phyloP scores from a whole-genome alignment of 1,284 basidiomycete species.

The Ustilago tritici region DNA sequence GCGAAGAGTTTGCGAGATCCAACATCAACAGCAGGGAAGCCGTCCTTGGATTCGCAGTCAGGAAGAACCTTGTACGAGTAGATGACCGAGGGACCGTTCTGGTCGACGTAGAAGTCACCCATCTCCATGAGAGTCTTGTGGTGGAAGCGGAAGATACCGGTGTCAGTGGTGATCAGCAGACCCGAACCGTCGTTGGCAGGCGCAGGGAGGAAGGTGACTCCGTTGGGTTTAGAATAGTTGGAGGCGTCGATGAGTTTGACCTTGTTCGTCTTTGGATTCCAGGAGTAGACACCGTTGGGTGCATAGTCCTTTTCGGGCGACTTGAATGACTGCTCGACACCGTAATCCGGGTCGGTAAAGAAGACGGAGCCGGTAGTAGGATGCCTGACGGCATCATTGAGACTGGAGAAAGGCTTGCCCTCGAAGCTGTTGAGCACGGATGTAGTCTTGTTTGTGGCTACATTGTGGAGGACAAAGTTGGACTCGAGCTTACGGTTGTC shows the following conservation, averaged over 20 bases:
- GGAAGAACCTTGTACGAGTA: conserved; percentile 41
- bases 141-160: conserved; percentile 41
- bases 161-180: conserved; percentile 46
- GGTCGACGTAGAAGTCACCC: conserved; percentile 45
- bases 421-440: conserved; percentile 20
- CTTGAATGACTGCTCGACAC: conserved; percentile 54
- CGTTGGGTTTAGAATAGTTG: conserved; percentile 51
- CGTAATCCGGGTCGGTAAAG: conserved; percentile 59
- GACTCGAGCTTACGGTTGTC: conserved; percentile 31
- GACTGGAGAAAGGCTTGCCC: conserved; percentile 50
- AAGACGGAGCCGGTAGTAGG: conserved; percentile 44
- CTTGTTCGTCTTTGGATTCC: conserved; percentile 36
- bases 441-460: conserved; percentile 13
- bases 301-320: conserved; percentile 32
- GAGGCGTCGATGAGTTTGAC: conserved; percentile 38
- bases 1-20: conserved; percentile 31
- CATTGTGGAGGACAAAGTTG: conserved; percentile 35
- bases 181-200: conserved; percentile 36
- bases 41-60: conserved; percentile 22
- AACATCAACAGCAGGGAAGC: conserved; percentile 30
- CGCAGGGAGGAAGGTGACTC: conserved; percentile 49
- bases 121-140: conserved; percentile 37
- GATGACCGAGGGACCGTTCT: conserved; percentile 29
- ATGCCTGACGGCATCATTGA: conserved; percentile 53
- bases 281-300: conserved; percentile 50